Percentiles rank a stretch among this genome's conserved stretches.
These are phyloP conservation scores for Centrapalus pauciflorus DNA, from an alignment of 129 eudicot species.

Conservation along the genomic window DNA sequence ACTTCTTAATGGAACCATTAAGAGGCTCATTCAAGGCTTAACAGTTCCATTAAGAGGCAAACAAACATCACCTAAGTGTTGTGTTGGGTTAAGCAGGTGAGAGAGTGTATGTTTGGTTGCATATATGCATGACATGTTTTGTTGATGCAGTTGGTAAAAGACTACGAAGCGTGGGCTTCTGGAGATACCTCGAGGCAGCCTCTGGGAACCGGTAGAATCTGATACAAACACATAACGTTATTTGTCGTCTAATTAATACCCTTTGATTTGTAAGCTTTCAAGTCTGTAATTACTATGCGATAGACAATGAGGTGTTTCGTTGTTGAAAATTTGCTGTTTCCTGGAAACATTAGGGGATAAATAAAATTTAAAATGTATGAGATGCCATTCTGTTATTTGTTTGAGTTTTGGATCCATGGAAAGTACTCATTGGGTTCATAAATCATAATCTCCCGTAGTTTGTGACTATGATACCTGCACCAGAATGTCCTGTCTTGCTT, in stretches of 20 bases:
- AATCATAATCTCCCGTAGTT: not conserved
- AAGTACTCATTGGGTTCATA: not conserved
- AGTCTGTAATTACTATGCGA: slow-evolving; percentile 2
- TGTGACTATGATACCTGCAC: not conserved
- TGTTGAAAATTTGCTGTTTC: not conserved
- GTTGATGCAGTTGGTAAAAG: slow-evolving; percentile 72
- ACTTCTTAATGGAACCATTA: too few relatives aligned
- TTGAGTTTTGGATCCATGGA: not conserved
- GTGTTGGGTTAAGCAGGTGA: not conserved
- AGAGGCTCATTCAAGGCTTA: too few relatives aligned
- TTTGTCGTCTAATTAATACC: too few relatives aligned
- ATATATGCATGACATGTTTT: not conserved
- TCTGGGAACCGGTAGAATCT: slow-evolving; percentile 88
- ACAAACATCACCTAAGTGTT: too few relatives aligned
- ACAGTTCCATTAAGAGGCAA: too few relatives aligned
- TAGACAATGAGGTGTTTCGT: not conserved
- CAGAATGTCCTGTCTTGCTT: too few relatives aligned
- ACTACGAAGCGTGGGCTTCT: slow-evolving; percentile 94
- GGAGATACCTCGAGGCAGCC: slow-evolving; percentile 89
- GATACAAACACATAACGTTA: too few relatives aligned
- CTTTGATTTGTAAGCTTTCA: slow-evolving; percentile 14
- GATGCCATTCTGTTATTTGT: slow-evolving; percentile 1
- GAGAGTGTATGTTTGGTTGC: not conserved
- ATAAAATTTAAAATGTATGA: not conserved
- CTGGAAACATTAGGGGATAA: not conserved